Base-by-base conservation (phyloP, 805 yeast species). In the Zygosaccharomyces pseudorouxii region DNA sequence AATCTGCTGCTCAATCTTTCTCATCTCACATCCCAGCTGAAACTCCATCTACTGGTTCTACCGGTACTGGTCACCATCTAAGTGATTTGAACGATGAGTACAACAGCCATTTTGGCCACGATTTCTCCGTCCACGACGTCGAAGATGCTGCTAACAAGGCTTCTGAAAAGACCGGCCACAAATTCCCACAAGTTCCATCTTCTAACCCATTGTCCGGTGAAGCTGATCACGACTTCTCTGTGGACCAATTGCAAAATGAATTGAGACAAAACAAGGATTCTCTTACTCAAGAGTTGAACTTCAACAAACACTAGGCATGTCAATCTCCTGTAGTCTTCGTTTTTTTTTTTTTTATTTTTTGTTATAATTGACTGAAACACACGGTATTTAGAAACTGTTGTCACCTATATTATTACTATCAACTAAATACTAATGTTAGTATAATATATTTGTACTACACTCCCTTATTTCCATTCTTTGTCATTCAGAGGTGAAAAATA, bases 121-220 rank as follows among this genome's bases (percentile, higher is more conserved):
- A 33, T 16, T 33, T 33, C 37, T 33, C 37, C 4, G 37, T 33
- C 4, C 37, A 33, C 7, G 37, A 33, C 19, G 37, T 33, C 16
- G 20, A 33, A 16, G 37, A 33, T 14, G 37, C 37, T 14, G 37
- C 37, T 7, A 33, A 33, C 19, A 33, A 33, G 37, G 33, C 18
- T n/a, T 30, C 29, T 5, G 35, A 22, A 5, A 18, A 41, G 44
- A 23, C 25, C 4, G 63, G 67, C 9, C 60, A 68, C 38, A 67
- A 65, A 29, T 72, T 71, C 48, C 74, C 77, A 35, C 66, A 73
- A 40, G 66, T 69, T 42, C 63, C 71, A 48, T 51, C 62, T 33
- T 62, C 71, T 16, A 50, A 55, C 46, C 68, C 72, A 42, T 44
- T 59, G 36, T 19, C 50, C 18, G 42, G 51, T 33, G 47, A 39